These are phyloP conservation scores for Cyclanthera cordifolia DNA, from an alignment of 306 rosid species.

Conservation along the genomic window DNA sequence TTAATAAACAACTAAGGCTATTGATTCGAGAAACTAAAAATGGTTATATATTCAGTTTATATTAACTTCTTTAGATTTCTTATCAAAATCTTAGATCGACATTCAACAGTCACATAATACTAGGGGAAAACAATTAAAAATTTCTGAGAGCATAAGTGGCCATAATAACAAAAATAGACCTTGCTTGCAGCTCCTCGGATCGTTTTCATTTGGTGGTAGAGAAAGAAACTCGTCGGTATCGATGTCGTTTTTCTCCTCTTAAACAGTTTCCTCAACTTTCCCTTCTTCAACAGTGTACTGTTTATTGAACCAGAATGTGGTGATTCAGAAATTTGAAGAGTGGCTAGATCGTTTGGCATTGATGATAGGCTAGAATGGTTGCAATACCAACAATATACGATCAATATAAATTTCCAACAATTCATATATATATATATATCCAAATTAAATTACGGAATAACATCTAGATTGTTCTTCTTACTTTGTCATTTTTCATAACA, in stretches of 20 bases:
- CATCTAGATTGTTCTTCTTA: no score
- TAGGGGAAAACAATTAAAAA: neutral
- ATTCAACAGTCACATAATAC: neutral
- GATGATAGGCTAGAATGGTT: no score
- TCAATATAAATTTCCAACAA: no score
- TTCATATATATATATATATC: no score
- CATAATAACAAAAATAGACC: slow-evolving; percentile 11
- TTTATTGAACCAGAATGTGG: slow-evolving; percentile 39
- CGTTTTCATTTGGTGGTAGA: slow-evolving; percentile 64
- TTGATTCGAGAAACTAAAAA: neutral
- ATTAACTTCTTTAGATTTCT: neutral
- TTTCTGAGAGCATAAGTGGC: neutral
- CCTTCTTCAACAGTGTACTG: slow-evolving; percentile 30
- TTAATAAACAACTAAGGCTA: neutral
- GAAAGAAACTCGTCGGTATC: slow-evolving; percentile 54
- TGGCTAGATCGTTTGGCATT: slow-evolving; percentile 41
- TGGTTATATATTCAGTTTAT: neutral
- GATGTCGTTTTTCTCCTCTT: slow-evolving; percentile 36
- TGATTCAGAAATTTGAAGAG: slow-evolving; percentile 37
- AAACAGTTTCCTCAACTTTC: slow-evolving; percentile 30
- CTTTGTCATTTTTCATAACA: no score
- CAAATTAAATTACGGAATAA: no score
- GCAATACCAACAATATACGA: no score
- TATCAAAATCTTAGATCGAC: neutral
- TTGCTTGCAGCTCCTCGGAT: slow-evolving; percentile 77